Percentiles rank a stretch among this genome's conserved stretches.
phyloP scores from a whole-genome alignment of 31 red algal species.

The Porphyra umbilicalis region DNA sequence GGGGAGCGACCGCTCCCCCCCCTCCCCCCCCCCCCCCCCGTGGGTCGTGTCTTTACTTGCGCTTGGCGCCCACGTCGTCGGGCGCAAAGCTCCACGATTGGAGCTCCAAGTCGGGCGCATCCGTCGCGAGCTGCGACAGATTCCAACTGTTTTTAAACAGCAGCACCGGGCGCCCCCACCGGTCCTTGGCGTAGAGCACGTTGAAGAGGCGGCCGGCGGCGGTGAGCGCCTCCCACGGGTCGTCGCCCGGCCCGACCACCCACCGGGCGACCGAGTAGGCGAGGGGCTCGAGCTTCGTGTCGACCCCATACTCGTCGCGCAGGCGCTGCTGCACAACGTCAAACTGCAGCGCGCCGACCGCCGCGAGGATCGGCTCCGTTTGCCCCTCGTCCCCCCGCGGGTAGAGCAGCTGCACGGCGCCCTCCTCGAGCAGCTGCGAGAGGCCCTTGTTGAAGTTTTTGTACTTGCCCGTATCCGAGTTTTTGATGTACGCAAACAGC shows the following conservation, averaged over 20 bases:
- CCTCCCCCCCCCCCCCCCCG: too few relatives aligned
- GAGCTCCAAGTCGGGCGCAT: conserved; percentile 44
- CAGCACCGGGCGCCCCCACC: conserved; percentile 55
- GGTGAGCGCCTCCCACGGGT: conserved; percentile 37
- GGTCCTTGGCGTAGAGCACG: conserved; percentile 71
- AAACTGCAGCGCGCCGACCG: conserved; percentile 85
- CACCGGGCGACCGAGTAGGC: conserved; percentile 67
- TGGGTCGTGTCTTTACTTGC: background rate
- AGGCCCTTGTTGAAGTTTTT: conserved; percentile 79
- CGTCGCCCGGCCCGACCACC: conserved; percentile 54
- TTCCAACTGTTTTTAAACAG: conserved; percentile 77
- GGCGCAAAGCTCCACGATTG: conserved; percentile 62
- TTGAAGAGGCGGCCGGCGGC: conserved; percentile 52
- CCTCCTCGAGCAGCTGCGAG: conserved; percentile 75
- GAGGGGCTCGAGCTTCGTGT: conserved; percentile 56
- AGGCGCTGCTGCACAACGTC: conserved; percentile 75
- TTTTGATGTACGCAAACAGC: conserved; percentile 70
- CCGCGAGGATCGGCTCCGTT: conserved; percentile 59
- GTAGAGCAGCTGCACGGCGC: conserved; percentile 60
- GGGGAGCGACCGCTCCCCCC: too few relatives aligned
- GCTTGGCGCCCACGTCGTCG: conserved; percentile 12
- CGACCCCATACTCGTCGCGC: conserved; percentile 78
- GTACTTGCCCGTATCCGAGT: conserved; percentile 51
- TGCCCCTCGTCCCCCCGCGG: conserved; percentile 52
- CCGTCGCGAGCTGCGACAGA: conserved; percentile 24